Evolutionary conservation across 805 yeast species (phyloP), one percentile per base, ranked within the genome.

Genomic region (Wickerhamomyces queroliae): DNA sequence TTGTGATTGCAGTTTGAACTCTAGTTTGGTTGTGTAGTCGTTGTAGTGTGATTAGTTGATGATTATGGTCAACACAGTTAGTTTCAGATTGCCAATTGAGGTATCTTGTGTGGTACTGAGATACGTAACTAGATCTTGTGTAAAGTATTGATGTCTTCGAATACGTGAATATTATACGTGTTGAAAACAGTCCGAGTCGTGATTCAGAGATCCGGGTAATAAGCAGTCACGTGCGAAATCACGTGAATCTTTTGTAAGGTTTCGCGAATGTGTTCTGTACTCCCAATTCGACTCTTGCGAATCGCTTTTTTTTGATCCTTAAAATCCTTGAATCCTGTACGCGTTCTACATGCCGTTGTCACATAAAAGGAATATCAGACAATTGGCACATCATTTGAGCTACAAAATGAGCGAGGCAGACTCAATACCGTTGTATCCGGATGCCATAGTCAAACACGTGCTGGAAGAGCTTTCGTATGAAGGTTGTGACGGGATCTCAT

Each of bases 391-490:
- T 23, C 25, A 23, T 23, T 23, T 27, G 30, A 8, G 6, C 11
- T 15, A 15, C 28, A 28, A 5, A 5, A 18, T 9, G 5, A 18
- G 9, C 20, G 13, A 12, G 15, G 17, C 5, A 8, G 6, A 31
- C 25, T 4, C 22, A 11, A 19, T 13, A 6, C 18, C 16, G 22
- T 12, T 33, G 23, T 52, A 61, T 12, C 71, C 72, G 1, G 66
- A 66, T 34, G 49, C 46, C 31, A 40, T 67, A n/a, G 62, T 66
- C 13, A 61, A 59, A 20, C 41, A 28, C 12, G 39, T 61, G 2
- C 39, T 67, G 7, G 63, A 61, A 33, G 59, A 57, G 20, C 52
- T 69, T 7, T 56, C 67, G n/a, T 63, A 63, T 12, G 55, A 54
- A 19, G 64, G 61, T 11, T 50, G 60, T 4, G 38, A 41, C 2